phyloP scores from a whole-genome alignment of 345 rosid genomes.

The Pistacia vera region DNA sequence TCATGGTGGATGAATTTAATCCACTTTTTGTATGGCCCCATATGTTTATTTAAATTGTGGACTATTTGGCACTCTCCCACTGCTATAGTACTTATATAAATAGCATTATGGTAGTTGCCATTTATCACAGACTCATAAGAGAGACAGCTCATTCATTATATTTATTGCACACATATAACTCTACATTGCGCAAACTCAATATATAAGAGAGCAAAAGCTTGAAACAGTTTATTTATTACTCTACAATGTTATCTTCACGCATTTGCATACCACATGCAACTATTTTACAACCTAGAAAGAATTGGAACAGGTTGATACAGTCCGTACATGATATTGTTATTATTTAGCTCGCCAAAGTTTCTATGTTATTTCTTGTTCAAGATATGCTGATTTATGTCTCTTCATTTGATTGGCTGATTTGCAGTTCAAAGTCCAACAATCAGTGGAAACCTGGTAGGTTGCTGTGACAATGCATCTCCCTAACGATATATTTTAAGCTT shows the following conservation, averaged over 20 bases:
- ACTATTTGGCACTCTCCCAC: not conserved
- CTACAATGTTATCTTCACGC: slow-evolving; percentile 9
- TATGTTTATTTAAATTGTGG: not conserved
- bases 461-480: not conserved
- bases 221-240: slow-evolving; percentile 2
- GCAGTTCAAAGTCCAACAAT: slow-evolving; percentile 19
- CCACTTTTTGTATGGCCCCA: not conserved
- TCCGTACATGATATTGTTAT: not conserved
- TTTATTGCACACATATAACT: no score
- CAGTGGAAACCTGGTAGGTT: slow-evolving; percentile 28
- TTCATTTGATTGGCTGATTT: not conserved
- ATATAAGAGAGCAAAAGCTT: not conserved
- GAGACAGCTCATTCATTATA: no score
- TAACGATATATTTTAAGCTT: not conserved
- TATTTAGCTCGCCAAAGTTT: not conserved
- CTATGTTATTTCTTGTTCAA: not conserved
- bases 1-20: not conserved
- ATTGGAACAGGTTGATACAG: slow-evolving; percentile 12
- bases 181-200: no score
- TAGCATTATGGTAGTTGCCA: not conserved
- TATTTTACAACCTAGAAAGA: slow-evolving; percentile 9
- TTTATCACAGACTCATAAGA: not conserved
- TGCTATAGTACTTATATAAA: not conserved
- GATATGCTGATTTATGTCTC: not conserved
- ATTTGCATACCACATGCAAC: slow-evolving; percentile 23